phyloP scores from a whole-genome alignment of 2,329 filamentous ascomycete genomes.

The Hyphodiscus sp. region DNA sequence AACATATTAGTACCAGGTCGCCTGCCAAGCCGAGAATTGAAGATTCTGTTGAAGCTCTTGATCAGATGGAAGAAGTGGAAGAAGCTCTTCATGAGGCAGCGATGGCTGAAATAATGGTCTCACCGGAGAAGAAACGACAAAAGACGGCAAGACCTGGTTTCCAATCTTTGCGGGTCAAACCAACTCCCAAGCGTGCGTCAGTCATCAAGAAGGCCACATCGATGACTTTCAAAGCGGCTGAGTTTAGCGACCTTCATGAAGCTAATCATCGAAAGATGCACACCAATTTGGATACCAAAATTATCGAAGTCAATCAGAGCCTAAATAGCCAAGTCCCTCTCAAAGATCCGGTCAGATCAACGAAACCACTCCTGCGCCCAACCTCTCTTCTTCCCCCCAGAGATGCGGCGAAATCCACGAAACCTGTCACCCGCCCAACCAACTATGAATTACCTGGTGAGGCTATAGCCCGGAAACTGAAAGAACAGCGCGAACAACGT shows the following conservation, averaged over 20 bases:
- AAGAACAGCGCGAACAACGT: slow-evolving; percentile 49
- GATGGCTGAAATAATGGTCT: slow-evolving; percentile 19
- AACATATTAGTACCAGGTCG: slow-evolving; percentile 32
- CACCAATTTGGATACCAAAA: too few species aligned
- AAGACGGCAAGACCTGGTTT: slow-evolving; percentile 27
- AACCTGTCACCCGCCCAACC: slow-evolving; percentile 45
- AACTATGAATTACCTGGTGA: slow-evolving; percentile 57
- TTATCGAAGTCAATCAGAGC: neutral
- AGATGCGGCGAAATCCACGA: slow-evolving; percentile 44
- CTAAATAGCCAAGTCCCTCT: too few species aligned
- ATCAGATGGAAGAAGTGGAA: slow-evolving; percentile 54
- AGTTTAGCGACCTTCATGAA: neutral
- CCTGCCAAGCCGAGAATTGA: slow-evolving; percentile 47
- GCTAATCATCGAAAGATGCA: too few species aligned
- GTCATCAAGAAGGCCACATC: slow-evolving; percentile 23
- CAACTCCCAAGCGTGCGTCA: slow-evolving; percentile 16
- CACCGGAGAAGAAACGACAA: slow-evolving; percentile 15
- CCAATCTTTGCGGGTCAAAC: slow-evolving; percentile 38
- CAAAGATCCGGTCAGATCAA: neutral
- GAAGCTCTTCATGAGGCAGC: slow-evolving; percentile 35
- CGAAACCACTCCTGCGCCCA: slow-evolving; percentile 24
- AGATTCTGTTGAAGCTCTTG: slow-evolving; percentile 57
- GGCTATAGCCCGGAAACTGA: slow-evolving; percentile 49
- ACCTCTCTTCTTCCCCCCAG: slow-evolving; percentile 38
- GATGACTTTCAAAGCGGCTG: slow-evolving; percentile 18